Evolutionary conservation across 2,329 filamentous ascomycete species (phyloP), one percentile per base, ranked within the genome.

Genomic region (Arthroderma uncinatum): DNA sequence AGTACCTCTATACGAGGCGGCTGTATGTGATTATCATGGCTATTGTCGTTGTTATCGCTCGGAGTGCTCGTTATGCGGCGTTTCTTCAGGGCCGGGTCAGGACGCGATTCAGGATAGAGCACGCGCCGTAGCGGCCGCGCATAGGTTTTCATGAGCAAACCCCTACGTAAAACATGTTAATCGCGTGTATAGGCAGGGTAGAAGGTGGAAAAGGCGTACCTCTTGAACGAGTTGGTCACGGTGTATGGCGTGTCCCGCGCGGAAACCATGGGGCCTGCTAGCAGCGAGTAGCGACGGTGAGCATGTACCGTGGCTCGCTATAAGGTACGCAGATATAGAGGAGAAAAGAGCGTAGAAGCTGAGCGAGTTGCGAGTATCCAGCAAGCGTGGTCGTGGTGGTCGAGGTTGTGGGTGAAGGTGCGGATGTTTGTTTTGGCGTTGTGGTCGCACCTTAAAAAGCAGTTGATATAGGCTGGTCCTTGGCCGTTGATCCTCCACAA

Each of bases 191-290:
- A 54, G 33, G 21, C 37, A 50, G 42, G 53, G 50, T 19, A 28
- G 37, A 52, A 53, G 53, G 55, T 33, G 30, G n/a, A 37, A 34
- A 25, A 48, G 64, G 63, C 40, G 21, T 71, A 76, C 74, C 74
- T 72, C 69, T 76, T 76, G 63, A 75, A 76, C 62, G 74, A 76
- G 68, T 77, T 77, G 63, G 74, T 76, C 64, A 77, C 74, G 63
- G 74, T 76, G 69, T 74, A 77, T 64, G 74, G 74, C 72, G 73
- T 74, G 66, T 73, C 72, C 68, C 66, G 67, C 57, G 54, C 58
- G 50, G 47, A 59, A 39, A 63, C 58, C 58, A 63, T 63, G 60
- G 23, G 44, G 44, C 21, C 44, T 25, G 21, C 44, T 48, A 48
- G 44, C 21, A 48, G 25, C 44, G 44, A 28, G 44, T 28, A 21